Evolutionary conservation across 352 stramenopile genomes (phyloP), one percentile per base, ranked within the genome.

Genomic region (Phytopythium helicoides): DNA sequence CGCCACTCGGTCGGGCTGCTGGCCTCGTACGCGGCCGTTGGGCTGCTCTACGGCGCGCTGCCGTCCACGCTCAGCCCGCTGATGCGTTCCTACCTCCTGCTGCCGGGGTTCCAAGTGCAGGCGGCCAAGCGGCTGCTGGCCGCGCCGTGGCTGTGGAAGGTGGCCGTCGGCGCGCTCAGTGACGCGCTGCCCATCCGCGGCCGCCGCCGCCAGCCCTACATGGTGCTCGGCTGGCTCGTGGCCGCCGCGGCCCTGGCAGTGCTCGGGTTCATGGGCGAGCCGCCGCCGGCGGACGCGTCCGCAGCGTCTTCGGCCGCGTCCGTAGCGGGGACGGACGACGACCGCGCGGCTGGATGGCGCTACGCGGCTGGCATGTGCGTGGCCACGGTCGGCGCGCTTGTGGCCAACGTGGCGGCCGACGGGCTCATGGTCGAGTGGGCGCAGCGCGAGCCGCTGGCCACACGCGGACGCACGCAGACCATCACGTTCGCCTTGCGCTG

Each of bases 381-480:
- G 10, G 87, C 85, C 0, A 95, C 82, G 19, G 62, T 95, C 12
- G 88, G 88, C 1, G 95, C 92, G 47, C 87, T 96, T 33, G 73
- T 95, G 47, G 84, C 87, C 5, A 92, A 95, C 63, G 79, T 94
- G 0, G 78, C 86, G 23, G 76, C 81, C 15, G 88, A 97, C 62
- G 88, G 76, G 0, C 73, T 94, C 46, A 63, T 89, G 35, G 79
- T 96, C 23, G 78, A 92, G 45, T 57, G 87, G 22, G 74, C 69
- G 0, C 81, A 93, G 40, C 64, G 82, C 22, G 83, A 93, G 36
- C 70, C 81, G 11, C 56, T 88, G 21, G 38, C 48, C 4, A 67
- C 56, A 2, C 76, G 80, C 25, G 82, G 82, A 44, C 65, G 76
- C 33, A 82, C 71, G 16, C 82, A 92, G 54, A 74, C 79, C 33